These are phyloP conservation scores for Tulasnella sp. DNA, from an alignment of 768 basidiomycete genomes.

Conservation along the genomic window DNA sequence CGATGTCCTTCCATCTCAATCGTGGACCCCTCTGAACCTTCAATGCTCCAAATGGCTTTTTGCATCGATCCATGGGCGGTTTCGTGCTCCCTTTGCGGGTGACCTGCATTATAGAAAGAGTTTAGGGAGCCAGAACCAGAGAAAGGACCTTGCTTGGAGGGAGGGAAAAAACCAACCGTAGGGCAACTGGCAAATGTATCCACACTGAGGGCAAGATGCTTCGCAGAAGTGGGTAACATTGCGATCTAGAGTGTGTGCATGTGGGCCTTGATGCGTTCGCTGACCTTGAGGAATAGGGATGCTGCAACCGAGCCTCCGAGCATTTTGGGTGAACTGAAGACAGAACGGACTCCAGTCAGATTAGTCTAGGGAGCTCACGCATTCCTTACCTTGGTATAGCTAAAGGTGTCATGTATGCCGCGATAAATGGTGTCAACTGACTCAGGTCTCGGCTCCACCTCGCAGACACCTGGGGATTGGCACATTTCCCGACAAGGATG, in stretches of 20 bases:
- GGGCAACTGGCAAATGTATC: conserved; percentile 16
- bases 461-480: conserved; percentile 15
- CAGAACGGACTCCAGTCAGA: background rate
- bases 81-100: conserved; percentile 13
- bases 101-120: background rate
- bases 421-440: conserved; percentile 17
- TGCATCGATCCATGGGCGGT: conserved; percentile 19
- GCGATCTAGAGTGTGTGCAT: background rate
- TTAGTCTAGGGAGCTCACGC: background rate
- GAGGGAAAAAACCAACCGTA: background rate
- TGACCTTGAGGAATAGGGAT: conserved; percentile 1
- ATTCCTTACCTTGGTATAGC: conserved; percentile 17
- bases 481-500: conserved; percentile 6
- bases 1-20: background rate
- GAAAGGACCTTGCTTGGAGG: background rate
- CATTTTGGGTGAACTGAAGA: conserved; percentile 17
- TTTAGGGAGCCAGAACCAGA: background rate
- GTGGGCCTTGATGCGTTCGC: background rate
- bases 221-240: conserved; percentile 16
- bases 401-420: conserved; percentile 4
- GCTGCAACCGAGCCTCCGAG: background rate
- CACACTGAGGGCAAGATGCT: conserved; percentile 4
- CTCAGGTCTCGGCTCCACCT: background rate
- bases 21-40: background rate
- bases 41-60: conserved; percentile 12